Evolutionary conservation across 164 flowering plant species (phyloP).

Genomic region (Vitis amurensis): DNA sequence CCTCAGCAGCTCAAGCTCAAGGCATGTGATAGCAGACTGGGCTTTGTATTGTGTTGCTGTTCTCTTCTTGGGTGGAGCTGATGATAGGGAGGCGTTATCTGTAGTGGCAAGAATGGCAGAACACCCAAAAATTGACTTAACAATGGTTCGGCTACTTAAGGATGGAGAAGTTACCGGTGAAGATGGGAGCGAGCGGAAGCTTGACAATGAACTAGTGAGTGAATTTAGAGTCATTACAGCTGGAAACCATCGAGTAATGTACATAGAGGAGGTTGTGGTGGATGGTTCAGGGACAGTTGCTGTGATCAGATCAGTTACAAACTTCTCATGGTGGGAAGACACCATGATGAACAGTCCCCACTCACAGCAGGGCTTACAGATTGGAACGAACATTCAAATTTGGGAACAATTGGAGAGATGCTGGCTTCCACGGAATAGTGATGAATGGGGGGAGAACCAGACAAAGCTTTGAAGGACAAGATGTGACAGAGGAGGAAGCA

Average conservation of each 20-base stretch:
- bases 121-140: constrained; percentile 11
- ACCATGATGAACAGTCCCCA: neutral
- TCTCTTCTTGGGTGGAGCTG: constrained; percentile 40
- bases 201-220: constrained; percentile 18
- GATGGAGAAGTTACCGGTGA: constrained; percentile 8
- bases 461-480: neutral
- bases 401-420: constrained; percentile 22
- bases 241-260: constrained; percentile 12
- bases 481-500: neutral
- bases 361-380: constrained; percentile 15
- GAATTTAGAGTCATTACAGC: constrained; percentile 12
- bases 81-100: constrained; percentile 40
- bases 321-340: constrained; percentile 22
- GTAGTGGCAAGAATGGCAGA: constrained; percentile 17
- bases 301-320: constrained; percentile 16
- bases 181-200: constrained; percentile 8
- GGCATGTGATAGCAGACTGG: neutral
- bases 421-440: constrained; percentile 15
- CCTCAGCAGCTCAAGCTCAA: neutral
- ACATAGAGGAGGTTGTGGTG: constrained; percentile 26
- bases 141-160: constrained; percentile 16
- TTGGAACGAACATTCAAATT: constrained; percentile 11
- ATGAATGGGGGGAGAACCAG: neutral
- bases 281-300: constrained; percentile 22
- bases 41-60: constrained; percentile 14